Evolutionary conservation across 139 green algal species (phyloP).

Genomic region (Microglena sp.): DNA sequence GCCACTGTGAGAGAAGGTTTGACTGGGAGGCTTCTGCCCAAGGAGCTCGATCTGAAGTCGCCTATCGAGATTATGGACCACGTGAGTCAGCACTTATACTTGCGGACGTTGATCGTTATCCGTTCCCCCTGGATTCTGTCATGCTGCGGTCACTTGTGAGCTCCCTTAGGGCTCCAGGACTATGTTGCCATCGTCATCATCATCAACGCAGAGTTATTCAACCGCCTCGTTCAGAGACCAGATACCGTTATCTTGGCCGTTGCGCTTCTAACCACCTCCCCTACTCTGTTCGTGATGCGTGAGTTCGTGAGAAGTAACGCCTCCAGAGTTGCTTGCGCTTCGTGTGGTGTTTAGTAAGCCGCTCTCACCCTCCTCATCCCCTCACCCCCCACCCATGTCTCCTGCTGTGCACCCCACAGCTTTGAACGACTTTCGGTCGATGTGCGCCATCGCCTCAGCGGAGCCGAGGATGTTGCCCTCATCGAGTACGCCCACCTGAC

Average conservation of each 20-base stretch:
- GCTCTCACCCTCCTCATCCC: no score
- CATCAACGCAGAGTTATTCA: no score
- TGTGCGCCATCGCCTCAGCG: conserved; percentile 88
- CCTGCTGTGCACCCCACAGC: no score
- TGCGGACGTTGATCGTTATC: not conserved
- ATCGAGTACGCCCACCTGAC: conserved; percentile 97
- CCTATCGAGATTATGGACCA: conserved; percentile 94
- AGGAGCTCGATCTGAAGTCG: conserved; percentile 64
- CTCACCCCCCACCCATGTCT: no score
- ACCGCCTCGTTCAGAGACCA: not conserved
- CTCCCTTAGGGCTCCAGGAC: not conserved
- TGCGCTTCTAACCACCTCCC: conserved; percentile 3
- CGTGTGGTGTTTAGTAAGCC: no score
- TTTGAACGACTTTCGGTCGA: conserved; percentile 81
- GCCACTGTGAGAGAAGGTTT: no score
- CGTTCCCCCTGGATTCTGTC: not conserved
- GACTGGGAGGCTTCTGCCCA: no score
- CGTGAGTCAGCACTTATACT: conserved; percentile 26
- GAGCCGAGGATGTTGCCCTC: conserved; percentile 94
- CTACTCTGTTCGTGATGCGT: not conserved
- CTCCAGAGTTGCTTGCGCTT: no score
- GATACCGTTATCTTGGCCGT: not conserved
- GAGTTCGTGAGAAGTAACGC: no score
- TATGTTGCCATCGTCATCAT: not conserved
- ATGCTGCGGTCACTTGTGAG: not conserved